phyloP scores from a whole-genome alignment of 2,329 filamentous ascomycete species.

The Aureobasidium sp. region DNA sequence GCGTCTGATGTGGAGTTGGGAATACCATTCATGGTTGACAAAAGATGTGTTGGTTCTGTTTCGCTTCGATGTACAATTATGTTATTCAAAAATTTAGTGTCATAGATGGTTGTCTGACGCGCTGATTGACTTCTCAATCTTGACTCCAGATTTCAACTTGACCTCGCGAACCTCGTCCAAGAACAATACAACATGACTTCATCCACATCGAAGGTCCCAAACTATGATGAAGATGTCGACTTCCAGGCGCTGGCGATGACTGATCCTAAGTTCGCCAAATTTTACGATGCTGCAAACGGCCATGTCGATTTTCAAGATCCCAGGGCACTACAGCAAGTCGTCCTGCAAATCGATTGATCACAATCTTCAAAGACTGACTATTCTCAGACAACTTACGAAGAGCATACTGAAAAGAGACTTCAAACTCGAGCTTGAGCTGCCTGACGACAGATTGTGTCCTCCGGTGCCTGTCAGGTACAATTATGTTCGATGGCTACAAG shows the following conservation, averaged over 20 bases:
- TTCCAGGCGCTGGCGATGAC: constrained; percentile 52
- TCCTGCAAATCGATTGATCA: neutral
- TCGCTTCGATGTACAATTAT: neutral
- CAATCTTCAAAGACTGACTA: neutral
- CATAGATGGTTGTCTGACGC: neutral
- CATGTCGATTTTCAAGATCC: constrained; percentile 77
- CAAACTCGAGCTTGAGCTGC: neutral
- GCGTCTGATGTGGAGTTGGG: neutral
- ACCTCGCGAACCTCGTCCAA: neutral
- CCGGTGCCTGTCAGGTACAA: constrained; percentile 46
- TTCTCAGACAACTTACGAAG: constrained; percentile 9
- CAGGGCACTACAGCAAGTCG: constrained; percentile 57
- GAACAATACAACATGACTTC: neutral
- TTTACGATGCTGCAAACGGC: constrained; percentile 35
- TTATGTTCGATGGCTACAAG: constrained; percentile 84
- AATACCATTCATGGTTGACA: neutral
- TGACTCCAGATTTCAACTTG: neutral
- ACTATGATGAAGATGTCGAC: constrained; percentile 51
- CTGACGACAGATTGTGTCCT: constrained; percentile 7
- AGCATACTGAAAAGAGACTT: constrained; percentile 11
- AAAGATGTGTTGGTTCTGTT: neutral
- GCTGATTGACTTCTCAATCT: neutral
- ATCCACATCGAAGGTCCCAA: constrained; percentile 14
- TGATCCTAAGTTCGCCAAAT: constrained; percentile 51
- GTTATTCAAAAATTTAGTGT: neutral